Conservation (phyloP, 352 stramenopile species). For the Phytophthora kernoviae region DNA sequence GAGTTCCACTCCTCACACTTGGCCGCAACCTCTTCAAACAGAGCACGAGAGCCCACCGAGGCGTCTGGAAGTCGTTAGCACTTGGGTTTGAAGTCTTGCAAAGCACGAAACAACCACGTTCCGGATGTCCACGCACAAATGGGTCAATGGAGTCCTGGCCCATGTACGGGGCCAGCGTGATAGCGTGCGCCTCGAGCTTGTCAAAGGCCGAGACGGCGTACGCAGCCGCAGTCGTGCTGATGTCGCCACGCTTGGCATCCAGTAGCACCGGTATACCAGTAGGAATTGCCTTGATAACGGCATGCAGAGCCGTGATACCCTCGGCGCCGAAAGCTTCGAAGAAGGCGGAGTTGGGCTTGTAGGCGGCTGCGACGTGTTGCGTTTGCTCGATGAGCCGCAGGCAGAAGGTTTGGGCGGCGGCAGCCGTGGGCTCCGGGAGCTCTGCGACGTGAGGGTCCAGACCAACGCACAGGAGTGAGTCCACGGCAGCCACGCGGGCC, state of each 20-base stretch:
- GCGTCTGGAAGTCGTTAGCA: constrained; percentile 96
- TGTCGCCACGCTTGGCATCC: constrained; percentile 99
- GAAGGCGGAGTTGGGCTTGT: constrained; percentile 99
- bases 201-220: constrained; percentile 96
- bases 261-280: constrained; percentile 95
- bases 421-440: constrained; percentile 80
- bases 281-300: constrained; percentile 91
- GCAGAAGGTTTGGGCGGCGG: constrained; percentile 95
- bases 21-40: constrained; percentile 92
- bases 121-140: constrained; percentile 91
- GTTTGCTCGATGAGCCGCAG: constrained; percentile 95
- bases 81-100: constrained; percentile 99
- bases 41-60: constrained; percentile 43
- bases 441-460: constrained; percentile 95
- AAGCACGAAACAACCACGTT: constrained; percentile 95
- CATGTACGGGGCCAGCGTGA: constrained; percentile 99
- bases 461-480: constrained; percentile 98
- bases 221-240: constrained; percentile 96
- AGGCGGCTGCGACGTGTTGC: constrained; percentile 92
- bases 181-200: constrained; percentile 91
- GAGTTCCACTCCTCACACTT: constrained; percentile 91
- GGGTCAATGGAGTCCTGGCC: constrained; percentile 97
- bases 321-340: constrained; percentile 94
- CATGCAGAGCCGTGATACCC: constrained; percentile 89
- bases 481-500: constrained; percentile 81